These are phyloP conservation scores for Wallacemonas sp. DNA, from an alignment of 208 protist genomes.

Conservation along the genomic window DNA sequence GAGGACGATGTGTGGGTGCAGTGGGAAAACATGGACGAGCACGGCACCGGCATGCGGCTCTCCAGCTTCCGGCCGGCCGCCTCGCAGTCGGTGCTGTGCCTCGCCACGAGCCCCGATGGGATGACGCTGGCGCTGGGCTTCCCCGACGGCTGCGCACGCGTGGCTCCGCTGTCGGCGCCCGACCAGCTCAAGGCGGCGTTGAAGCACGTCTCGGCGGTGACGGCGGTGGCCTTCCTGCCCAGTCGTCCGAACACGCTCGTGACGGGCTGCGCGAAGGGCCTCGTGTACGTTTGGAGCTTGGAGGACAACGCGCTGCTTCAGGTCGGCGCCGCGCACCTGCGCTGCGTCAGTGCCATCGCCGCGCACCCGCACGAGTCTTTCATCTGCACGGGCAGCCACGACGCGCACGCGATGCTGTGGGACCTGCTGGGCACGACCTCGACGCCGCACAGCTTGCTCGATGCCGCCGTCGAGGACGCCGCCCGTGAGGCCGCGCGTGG, in stretches of 20 bases:
- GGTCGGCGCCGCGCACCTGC: conserved; percentile 50
- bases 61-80: conserved; percentile 35
- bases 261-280: conserved; percentile 88
- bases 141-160: conserved; percentile 56
- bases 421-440: conserved; percentile 29
- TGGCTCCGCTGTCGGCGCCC: conserved; percentile 27
- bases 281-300: conserved; percentile 86
- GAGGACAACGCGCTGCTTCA: conserved; percentile 71
- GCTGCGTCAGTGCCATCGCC: conserved; percentile 54
- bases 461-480: conserved; percentile 10
- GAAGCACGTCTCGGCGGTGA: conserved; percentile 41
- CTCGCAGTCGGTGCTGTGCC: conserved; percentile 44
- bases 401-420: conserved; percentile 75
- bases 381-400: conserved; percentile 58
- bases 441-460: conserved; percentile 28
- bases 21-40: conserved; percentile 67
- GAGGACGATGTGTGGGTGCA: conserved; percentile 44
- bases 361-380: conserved; percentile 57
- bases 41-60: conserved; percentile 49
- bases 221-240: conserved; percentile 74
- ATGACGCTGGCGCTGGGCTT: conserved; percentile 57
- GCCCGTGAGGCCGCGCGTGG: too few relatives aligned
- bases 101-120: conserved; percentile 53
- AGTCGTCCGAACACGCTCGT: conserved; percentile 71
- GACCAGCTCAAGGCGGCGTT: conserved; percentile 32